A percentile compares a stretch with the other conserved stretches of the same genome.
phyloP scores from a whole-genome alignment of 805 yeast species.

The Starmera amethionina region DNA sequence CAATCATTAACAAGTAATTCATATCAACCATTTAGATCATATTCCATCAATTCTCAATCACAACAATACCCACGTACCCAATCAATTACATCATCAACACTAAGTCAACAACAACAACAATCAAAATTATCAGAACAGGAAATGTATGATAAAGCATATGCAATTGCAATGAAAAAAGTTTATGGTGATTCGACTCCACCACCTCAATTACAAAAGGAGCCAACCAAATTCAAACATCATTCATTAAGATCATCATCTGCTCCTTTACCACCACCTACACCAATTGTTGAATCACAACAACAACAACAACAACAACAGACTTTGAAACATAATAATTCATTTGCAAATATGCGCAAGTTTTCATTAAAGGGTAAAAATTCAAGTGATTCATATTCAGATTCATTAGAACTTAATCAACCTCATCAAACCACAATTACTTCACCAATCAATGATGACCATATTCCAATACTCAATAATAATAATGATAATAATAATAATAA shows the following conservation, averaged over 20 bases:
- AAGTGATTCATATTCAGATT: too few relatives aligned
- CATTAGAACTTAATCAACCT: too few relatives aligned
- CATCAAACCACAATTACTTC: too few relatives aligned
- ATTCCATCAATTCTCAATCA: not conserved
- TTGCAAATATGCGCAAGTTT: too few relatives aligned
- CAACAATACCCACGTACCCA: not conserved
- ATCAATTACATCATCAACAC: not conserved
- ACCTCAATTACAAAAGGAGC: too few relatives aligned
- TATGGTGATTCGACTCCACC: conserved; percentile 27
- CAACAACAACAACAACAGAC: too few relatives aligned
- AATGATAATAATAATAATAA: not conserved
- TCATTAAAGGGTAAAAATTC: too few relatives aligned
- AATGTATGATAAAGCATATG: conserved; percentile 42
- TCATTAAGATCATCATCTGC: not conserved
- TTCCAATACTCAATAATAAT: too few relatives aligned
- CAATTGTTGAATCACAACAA: not conserved
- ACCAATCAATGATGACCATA: too few relatives aligned
- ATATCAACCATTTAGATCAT: not conserved
- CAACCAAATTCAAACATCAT: not conserved
- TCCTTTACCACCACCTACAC: not conserved
- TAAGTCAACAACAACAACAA: not conserved
- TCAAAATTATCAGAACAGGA: conserved; percentile 32
- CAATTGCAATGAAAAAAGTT: conserved; percentile 44
- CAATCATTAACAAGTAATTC: not conserved
- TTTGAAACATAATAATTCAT: too few relatives aligned